phyloP scores from a whole-genome alignment of 768 basidiomycete species.

The Xerocomellus intermedius region DNA sequence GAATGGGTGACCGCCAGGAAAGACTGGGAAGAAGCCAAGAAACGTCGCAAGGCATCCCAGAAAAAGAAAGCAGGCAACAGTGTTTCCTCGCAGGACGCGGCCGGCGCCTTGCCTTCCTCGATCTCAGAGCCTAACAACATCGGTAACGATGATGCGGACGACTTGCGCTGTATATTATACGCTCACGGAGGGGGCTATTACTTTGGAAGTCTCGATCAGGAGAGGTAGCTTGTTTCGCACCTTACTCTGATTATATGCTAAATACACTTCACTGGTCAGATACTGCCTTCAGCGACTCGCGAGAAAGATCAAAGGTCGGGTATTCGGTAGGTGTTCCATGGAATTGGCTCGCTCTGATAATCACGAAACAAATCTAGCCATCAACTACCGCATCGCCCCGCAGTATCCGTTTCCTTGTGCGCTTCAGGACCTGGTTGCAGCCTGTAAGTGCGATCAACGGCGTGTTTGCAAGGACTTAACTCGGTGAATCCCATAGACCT shows the following conservation, averaged over 20 bases:
- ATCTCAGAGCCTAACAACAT: conserved; percentile 32
- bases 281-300: conserved; percentile 82
- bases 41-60: conserved; percentile 49
- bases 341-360: neutral
- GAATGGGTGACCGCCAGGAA: conserved; percentile 89
- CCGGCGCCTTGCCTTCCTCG: conserved; percentile 19
- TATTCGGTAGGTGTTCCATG: conserved; percentile 56
- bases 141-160: conserved; percentile 74
- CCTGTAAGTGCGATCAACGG: conserved; percentile 52
- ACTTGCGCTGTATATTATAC: conserved; percentile 82
- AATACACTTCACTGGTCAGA: conserved; percentile 32
- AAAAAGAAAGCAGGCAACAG: conserved; percentile 25
- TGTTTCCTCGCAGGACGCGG: conserved; percentile 12
- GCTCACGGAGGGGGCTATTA: conserved; percentile 85
- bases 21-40: conserved; percentile 73
- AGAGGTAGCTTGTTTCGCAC: conserved; percentile 43
- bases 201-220: conserved; percentile 78
- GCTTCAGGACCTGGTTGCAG: conserved; percentile 83
- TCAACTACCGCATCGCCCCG: conserved; percentile 86
- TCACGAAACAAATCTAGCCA: conserved; percentile 43
- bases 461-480: neutral
- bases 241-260: conserved; percentile 5
- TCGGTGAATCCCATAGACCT: conserved; percentile 51
- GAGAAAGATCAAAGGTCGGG: conserved; percentile 89
- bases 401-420: conserved; percentile 97